Evolutionary conservation across 2,329 filamentous ascomycete species (phyloP).

Genomic region (Diplodia mutila): DNA sequence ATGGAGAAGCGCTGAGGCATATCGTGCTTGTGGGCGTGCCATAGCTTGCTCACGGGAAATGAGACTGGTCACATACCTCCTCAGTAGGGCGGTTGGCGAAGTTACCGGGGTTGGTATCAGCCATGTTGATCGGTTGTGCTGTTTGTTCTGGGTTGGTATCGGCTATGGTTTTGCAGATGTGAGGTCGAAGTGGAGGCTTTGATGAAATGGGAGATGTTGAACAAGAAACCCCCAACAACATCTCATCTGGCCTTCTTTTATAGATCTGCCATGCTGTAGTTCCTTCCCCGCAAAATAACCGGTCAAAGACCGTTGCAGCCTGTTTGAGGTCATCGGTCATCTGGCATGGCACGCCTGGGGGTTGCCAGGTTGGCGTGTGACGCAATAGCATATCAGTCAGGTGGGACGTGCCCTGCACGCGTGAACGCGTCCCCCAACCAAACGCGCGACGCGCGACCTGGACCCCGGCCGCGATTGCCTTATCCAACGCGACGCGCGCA

Average conservation of each 20-base stretch:
- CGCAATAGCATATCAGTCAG: not conserved
- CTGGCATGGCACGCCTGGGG: no score
- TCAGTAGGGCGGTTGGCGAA: constrained; percentile 58
- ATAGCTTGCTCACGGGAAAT: no score
- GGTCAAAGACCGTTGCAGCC: not conserved
- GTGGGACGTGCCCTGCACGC: constrained; percentile 4
- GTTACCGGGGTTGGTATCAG: constrained; percentile 53
- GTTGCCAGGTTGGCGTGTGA: not conserved
- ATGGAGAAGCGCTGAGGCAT: not conserved
- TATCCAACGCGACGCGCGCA: constrained; percentile 11
- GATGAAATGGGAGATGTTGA: not conserved
- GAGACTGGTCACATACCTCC: constrained; percentile 33
- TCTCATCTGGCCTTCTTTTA: not conserved
- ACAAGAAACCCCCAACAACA: not conserved
- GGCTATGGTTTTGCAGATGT: not conserved
- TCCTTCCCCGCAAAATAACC: not conserved
- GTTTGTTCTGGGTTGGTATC: not conserved
- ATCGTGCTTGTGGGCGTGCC: not conserved
- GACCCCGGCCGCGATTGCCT: constrained; percentile 18
- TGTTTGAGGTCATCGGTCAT: not conserved
- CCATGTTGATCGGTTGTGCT: constrained; percentile 34
- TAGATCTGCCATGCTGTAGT: not conserved
- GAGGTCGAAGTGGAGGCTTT: constrained; percentile 21
- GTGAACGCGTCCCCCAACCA: constrained; percentile 2
- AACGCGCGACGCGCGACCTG: constrained; percentile 2